phyloP scores from a whole-genome alignment of 768 basidiomycete species.

The Pholiota conissans region DNA sequence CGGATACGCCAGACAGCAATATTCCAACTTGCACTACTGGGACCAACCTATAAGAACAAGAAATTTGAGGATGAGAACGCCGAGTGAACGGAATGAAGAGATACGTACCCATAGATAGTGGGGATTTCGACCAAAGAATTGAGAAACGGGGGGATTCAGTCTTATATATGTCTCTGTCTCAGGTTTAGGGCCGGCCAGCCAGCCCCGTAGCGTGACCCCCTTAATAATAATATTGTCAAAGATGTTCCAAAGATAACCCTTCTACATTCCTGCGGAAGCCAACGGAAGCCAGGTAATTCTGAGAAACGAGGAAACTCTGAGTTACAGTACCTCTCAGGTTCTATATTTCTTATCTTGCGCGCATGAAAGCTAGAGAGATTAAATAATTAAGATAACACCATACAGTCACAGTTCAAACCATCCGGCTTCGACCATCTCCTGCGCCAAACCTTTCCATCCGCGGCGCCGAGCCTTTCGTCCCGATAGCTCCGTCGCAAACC shows the following conservation, averaged over 20 bases:
- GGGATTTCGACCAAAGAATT: conserved; percentile 20
- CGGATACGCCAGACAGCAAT: neutral
- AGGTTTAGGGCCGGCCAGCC: conserved; percentile 18
- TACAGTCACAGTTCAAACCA: conserved; percentile 60
- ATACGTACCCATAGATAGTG: conserved; percentile 14
- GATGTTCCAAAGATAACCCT: neutral
- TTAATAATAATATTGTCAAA: neutral
- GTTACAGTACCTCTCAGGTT: neutral
- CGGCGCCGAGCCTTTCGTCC: conserved; percentile 68
- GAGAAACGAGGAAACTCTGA: too few relatives aligned
- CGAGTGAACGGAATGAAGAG: neutral
- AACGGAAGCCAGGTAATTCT: too few relatives aligned
- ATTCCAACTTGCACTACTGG: neutral
- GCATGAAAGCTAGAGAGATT: neutral
- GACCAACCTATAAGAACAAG: neutral
- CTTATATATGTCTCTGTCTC: conserved; percentile 12
- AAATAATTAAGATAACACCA: neutral
- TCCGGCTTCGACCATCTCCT: conserved; percentile 72
- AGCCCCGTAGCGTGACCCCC: neutral
- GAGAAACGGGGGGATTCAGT: neutral
- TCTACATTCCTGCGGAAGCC: too few relatives aligned
- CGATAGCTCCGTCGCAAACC: conserved; percentile 83
- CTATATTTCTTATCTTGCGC: too few relatives aligned
- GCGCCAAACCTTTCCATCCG: conserved; percentile 66
- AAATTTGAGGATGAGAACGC: too few relatives aligned